Base-by-base conservation (phyloP, 2,329 filamentous ascomycete genomes). In the Coniochaeta ligniaria region DNA sequence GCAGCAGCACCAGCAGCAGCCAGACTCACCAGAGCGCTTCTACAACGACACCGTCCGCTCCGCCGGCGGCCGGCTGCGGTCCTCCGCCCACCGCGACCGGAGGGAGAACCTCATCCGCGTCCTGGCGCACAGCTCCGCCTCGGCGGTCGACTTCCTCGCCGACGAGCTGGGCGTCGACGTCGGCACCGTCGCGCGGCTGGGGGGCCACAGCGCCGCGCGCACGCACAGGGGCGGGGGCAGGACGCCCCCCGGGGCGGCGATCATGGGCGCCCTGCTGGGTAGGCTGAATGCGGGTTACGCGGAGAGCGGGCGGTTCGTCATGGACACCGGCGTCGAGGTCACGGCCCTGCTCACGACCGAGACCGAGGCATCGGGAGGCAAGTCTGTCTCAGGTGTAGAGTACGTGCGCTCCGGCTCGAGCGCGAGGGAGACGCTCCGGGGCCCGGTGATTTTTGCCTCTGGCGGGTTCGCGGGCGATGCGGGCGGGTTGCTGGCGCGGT, bases 381-480 rank as follows among this genome's bases (percentile, higher is more conserved):
- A n/a, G n/a, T n/a, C n/a, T n/a, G n/a, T n/a, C n/a, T n/a, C n/a
- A n/a, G n/a, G n/a, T 0, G 82, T 88, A 2, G 75, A 81, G 61
- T 86, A 81, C 59, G 24, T 28, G 24, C 14, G 24, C 11, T 6
- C 22, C 12, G 66, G 63, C 8, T 64, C 67, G 0, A 74, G 71
- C 1, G 63, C 71, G 59, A 67, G 69, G 22, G 72, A 78, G 16
- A 72, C 72, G 12, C 67, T 84, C 1, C 68, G 72, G 1, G 83
- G 83, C 0, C 80, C 82, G 0, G 83, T 88, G 0, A 74, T 89
- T 6, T 85, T 88, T 60, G 80, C 85, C 0, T 76, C 77, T 0
- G 86, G 86, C 7, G 85, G 86, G 0, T 89, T 89, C 61, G 85
- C 79, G 0, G 85, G 86, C 12, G 86, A 88, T 67, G 78, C 83